A percentile compares a stretch with the other conserved stretches of the same genome.
Evolutionary conservation across 139 green algal genomes (phyloP).

Genomic region (Dunaliella primolecta): DNA sequence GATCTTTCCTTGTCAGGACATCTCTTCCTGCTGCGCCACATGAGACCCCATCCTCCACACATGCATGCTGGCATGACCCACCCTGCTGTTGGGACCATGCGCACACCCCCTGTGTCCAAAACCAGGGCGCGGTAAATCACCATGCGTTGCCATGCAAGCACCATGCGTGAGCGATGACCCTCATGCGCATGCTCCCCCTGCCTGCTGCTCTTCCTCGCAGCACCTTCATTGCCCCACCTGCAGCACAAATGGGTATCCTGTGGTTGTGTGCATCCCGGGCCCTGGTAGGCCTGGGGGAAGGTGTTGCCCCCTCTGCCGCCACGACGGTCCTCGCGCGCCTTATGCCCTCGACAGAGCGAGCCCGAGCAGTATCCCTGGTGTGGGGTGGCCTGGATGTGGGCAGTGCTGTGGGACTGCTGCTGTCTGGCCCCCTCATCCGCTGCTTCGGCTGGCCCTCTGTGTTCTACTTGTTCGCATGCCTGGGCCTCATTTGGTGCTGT

Average conservation of each 20-base stretch:
- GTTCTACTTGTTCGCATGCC: conserved; percentile 93
- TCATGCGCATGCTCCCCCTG: too few relatives aligned
- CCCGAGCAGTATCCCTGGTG: conserved; percentile 79
- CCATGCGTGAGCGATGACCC: too few relatives aligned
- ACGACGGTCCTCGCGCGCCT: conserved; percentile 81
- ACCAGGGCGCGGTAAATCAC: too few relatives aligned
- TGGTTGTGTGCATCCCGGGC: conserved; percentile 81
- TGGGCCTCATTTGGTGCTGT: conserved; percentile 86
- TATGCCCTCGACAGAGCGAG: conserved; percentile 65
- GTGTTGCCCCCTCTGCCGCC: conserved; percentile 88
- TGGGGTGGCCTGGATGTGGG: conserved; percentile 95
- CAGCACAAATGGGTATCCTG: conserved; percentile 68
- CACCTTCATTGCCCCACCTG: conserved; percentile 82
- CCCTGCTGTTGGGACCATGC: too few relatives aligned
- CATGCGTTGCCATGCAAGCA: too few relatives aligned
- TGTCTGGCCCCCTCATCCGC: conserved; percentile 85
- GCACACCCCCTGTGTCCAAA: too few relatives aligned
- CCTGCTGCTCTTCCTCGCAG: too few relatives aligned
- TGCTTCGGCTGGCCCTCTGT: conserved; percentile 90
- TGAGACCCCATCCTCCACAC: too few relatives aligned
- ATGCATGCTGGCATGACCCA: too few relatives aligned
- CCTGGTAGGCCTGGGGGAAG: conserved; percentile 93
- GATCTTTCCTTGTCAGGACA: too few relatives aligned
- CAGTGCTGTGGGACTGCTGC: conserved; percentile 71
- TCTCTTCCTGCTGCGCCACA: too few relatives aligned